Conservation (phyloP, 306 rosid species). For the Pyrus pyrifolia region DNA sequence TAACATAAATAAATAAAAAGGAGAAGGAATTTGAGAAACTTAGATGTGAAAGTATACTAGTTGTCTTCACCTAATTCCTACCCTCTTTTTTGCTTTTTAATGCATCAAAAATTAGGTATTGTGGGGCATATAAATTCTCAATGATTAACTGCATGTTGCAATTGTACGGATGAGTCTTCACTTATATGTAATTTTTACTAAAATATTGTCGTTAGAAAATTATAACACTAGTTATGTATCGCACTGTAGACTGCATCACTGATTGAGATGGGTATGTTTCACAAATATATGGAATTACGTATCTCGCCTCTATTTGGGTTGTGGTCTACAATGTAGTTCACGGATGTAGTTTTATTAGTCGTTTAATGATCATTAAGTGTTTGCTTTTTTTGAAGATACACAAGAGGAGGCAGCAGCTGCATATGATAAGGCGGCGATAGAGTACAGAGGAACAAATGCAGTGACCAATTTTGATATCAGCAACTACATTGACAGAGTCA, state of each 20-base stretch:
- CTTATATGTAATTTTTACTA: neutral
- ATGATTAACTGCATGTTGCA: neutral
- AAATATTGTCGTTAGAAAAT: too few relatives aligned
- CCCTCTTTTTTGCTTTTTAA: neutral
- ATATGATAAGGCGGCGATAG: slow-evolving; percentile 84
- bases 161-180: neutral
- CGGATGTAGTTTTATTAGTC: neutral
- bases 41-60: neutral
- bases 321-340: neutral
- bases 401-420: slow-evolving; percentile 96
- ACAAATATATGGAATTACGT: neutral
- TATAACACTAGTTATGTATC: neutral
- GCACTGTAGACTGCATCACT: neutral
- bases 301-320: neutral
- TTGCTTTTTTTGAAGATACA: slow-evolving; percentile 42
- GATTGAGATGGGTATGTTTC: neutral
- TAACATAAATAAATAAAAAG: neutral
- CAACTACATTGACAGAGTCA: slow-evolving; percentile 46
- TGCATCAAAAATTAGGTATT: neutral
- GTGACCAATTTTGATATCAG: slow-evolving; percentile 80
- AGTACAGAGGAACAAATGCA: slow-evolving; percentile 82
- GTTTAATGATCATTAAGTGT: neutral
- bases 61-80: slow-evolving; percentile 1
- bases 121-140: neutral
- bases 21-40: neutral